phyloP scores from a whole-genome alignment of 2,329 filamentous ascomycete species.

The Leptographium radiaticola region DNA sequence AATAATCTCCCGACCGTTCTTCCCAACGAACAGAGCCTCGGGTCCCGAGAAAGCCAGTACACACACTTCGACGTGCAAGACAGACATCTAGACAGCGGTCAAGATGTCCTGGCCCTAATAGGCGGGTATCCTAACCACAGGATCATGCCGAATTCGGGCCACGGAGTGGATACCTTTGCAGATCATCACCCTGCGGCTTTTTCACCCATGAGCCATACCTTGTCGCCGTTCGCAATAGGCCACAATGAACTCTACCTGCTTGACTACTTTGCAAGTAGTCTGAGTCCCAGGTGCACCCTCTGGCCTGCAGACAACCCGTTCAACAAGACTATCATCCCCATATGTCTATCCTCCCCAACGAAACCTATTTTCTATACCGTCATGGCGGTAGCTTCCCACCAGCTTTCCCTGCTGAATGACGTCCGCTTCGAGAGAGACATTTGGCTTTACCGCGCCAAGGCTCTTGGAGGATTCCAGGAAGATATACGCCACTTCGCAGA shows the following conservation, averaged over 20 bases:
- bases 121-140: no score
- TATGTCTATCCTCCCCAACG: background rate
- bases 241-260: background rate
- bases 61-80: no score
- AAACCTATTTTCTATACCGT: background rate
- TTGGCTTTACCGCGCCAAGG: background rate
- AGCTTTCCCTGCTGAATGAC: background rate
- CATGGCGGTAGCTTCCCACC: background rate
- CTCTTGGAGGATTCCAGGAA: background rate
- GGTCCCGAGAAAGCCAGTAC: no score
- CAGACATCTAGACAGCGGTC: no score
- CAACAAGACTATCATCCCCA: background rate
- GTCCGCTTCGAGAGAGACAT: background rate
- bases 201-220: background rate
- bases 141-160: no score
- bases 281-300: background rate
- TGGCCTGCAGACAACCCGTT: background rate
- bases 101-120: no score
- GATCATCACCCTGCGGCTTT: background rate
- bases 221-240: background rate
- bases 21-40: no score
- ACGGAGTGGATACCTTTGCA: background rate
- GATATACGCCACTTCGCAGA: background rate
- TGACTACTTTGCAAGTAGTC: background rate
- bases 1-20: no score